Base-by-base conservation (phyloP, 1,284 basidiomycete genomes). In the Ceratobasidium papillatum region DNA sequence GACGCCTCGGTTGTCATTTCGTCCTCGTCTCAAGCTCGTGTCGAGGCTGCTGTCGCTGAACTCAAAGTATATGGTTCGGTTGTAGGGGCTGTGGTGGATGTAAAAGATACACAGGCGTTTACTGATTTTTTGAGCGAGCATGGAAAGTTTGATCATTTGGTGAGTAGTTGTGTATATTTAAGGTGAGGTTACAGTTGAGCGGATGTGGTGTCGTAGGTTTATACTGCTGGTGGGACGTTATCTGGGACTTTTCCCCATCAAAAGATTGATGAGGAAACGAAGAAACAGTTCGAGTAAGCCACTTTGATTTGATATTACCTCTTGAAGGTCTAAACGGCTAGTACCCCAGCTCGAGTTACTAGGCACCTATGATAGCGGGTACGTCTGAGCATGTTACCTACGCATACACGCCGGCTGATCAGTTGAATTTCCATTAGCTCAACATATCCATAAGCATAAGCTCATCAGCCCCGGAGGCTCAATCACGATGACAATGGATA, bases 1-100 rank as follows among this genome's bases (percentile, higher is more conserved):
- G 74, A 65, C 1, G 74, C 74, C 17, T 45, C 27, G 7, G 74
- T 75, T 9, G 34, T 75, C 27, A 69, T 75, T 14, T 54, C 64
- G 14, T 69, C 64, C 41, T 68, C 63, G 25, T 68, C 41, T 19
- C 43, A 65, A 49, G 54, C 14, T 14, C 64, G 65, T 17, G 74
- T 75, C 9, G 32, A 75, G 17, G 25, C 64, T 14, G 65, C 74
- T 61, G 65, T 75, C 12, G 45, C 32, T 9, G 38, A 27, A 22
- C 45, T 75, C 5, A 59, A 59, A 34, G 27, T 22, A 9, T 17
- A n/a, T 36, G 56, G 32, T 3, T 12, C 12, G 5, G 9, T 25
- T 19, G 47, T 65, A 1, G 63, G 63, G 12, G 9, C 38, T n/a
- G 63, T 32, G 8, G 30, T 65, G 27, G 45, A 65, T n/a, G 32